Conservation (phyloP, 805 yeast species). For the Saccharomycopsis oosterbeekiorum region DNA sequence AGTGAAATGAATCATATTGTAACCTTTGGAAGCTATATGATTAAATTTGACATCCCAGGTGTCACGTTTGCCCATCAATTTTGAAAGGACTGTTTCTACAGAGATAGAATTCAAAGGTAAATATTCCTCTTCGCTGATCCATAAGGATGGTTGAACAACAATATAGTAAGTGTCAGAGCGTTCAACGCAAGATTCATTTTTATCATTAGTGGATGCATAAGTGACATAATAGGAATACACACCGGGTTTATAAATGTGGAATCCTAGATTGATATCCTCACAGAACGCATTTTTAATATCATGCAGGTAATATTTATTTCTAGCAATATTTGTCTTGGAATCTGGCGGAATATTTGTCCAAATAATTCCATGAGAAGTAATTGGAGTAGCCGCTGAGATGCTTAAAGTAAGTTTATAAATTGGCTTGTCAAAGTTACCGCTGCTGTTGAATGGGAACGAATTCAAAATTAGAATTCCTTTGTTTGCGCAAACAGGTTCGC, state of each 20-base stretch:
- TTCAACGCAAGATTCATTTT: constrained; percentile 40
- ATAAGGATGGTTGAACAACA: constrained; percentile 69
- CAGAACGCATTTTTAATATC: constrained; percentile 50
- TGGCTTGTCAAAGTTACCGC: constrained; percentile 24
- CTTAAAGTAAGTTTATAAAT: constrained; percentile 46
- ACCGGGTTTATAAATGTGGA: constrained; percentile 65
- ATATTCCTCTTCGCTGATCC: constrained; percentile 38
- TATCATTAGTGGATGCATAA: constrained; percentile 33
- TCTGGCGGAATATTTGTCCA: constrained; percentile 63
- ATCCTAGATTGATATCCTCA: constrained; percentile 48
- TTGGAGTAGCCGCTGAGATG: constrained; percentile 65
- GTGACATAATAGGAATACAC: constrained; percentile 66
- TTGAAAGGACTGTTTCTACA: constrained; percentile 77
- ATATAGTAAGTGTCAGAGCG: constrained; percentile 43
- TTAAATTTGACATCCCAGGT: constrained; percentile 62
- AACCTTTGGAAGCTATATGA: constrained; percentile 61
- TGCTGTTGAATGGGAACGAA: constrained; percentile 9
- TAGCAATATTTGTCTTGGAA: constrained; percentile 34
- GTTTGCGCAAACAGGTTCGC: constrained; percentile 11
- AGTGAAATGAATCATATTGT: constrained; percentile 94
- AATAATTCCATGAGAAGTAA: constrained; percentile 60
- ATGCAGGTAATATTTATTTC: constrained; percentile 45
- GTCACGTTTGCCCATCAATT: constrained; percentile 70
- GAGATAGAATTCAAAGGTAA: constrained; percentile 71
- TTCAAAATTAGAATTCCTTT: constrained; percentile 13